These are phyloP conservation scores for Crucihimalaya himalaica DNA, from an alignment of 345 rosid genomes.

Conservation along the genomic window DNA sequence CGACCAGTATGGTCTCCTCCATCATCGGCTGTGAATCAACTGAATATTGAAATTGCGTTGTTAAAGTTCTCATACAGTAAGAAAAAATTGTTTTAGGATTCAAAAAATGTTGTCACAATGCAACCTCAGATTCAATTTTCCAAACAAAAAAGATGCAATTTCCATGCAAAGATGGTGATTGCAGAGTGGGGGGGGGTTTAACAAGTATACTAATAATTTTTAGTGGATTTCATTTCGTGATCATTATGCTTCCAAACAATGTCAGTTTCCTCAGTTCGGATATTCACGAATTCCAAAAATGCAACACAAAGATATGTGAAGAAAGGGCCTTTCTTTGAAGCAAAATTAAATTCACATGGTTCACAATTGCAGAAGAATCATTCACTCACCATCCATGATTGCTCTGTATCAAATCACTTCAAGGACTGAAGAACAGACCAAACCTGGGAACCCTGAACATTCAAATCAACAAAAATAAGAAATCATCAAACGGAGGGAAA, in stretches of 20 bases:
- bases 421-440: neutral
- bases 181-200: neutral
- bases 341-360: neutral
- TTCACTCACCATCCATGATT: slow-evolving; percentile 42
- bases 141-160: neutral
- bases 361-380: slow-evolving; percentile 6
- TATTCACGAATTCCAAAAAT: neutral
- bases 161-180: neutral
- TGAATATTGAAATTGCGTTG: slow-evolving; percentile 36
- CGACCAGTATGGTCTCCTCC: slow-evolving; percentile 95
- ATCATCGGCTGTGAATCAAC: slow-evolving; percentile 90
- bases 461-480: neutral
- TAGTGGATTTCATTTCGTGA: too few relatives aligned
- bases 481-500: neutral
- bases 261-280: neutral
- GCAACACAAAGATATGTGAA: neutral
- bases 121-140: slow-evolving; percentile 5
- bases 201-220: neutral
- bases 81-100: neutral
- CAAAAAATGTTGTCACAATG: neutral
- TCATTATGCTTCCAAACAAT: too few relatives aligned
- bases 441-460: slow-evolving; percentile 14
- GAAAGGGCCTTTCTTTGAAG: neutral
- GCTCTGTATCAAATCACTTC: slow-evolving; percentile 21
- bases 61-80: neutral